Conservation (phyloP, 305 asterid genomes). For the Solanum hybrid region DNA sequence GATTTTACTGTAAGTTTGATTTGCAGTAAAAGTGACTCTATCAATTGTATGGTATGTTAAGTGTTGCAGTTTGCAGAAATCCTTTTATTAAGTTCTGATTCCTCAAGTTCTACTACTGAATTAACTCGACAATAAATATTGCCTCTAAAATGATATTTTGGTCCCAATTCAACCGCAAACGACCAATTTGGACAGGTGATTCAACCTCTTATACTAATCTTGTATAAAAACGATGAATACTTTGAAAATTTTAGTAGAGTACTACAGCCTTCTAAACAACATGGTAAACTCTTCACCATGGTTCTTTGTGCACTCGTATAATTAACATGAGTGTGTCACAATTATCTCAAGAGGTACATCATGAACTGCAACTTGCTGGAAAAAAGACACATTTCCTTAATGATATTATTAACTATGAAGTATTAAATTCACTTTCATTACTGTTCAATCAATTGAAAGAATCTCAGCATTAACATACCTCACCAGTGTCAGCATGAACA, state of each 20-base stretch:
- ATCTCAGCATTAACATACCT: conserved; percentile 32
- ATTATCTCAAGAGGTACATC: not conserved
- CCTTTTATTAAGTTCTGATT: not conserved
- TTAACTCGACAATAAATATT: not conserved
- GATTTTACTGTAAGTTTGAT: not conserved
- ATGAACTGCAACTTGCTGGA: not conserved
- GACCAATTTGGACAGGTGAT: not conserved
- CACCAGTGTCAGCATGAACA: conserved; percentile 72
- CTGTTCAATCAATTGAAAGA: not conserved
- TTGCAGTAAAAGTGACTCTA: not conserved
- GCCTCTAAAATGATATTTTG: not conserved
- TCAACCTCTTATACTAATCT: not conserved
- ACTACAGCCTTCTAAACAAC: not conserved
- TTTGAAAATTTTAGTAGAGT: not conserved
- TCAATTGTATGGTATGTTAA: not conserved
- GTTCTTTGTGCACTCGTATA: not conserved
- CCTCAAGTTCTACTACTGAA: not conserved
- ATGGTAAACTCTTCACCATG: not conserved
- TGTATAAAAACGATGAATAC: not conserved
- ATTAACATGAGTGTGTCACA: not conserved
- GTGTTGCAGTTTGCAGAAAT: not conserved
- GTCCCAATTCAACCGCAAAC: not conserved
- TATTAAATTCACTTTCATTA: not conserved
- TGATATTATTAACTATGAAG: not conserved
- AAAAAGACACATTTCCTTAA: not conserved